These are phyloP conservation scores for Colletotrichum brevisporum DNA, from an alignment of 2,329 filamentous ascomycete species.

Conservation along the genomic window DNA sequence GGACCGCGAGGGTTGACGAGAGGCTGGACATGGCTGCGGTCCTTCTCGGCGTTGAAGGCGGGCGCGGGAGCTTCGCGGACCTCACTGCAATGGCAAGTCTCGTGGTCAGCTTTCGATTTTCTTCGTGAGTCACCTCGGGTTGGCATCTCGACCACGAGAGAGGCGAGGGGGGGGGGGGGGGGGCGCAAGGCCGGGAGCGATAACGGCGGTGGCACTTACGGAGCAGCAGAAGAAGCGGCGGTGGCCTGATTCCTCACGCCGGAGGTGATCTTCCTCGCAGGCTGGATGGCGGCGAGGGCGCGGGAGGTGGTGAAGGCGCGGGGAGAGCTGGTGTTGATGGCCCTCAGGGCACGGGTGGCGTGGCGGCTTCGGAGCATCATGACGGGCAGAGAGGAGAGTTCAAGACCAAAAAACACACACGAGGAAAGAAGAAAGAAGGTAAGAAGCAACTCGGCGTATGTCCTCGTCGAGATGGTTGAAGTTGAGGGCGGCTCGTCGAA, in stretches of 20 bases:
- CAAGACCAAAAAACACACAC: slow-evolving; percentile 19
- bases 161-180: not conserved
- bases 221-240: slow-evolving; percentile 61
- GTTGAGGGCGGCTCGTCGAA: slow-evolving; percentile 37
- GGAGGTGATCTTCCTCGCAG: slow-evolving; percentile 56
- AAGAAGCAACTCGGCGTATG: slow-evolving; percentile 31
- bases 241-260: slow-evolving; percentile 65
- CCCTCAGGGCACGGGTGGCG: slow-evolving; percentile 62
- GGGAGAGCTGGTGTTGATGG: slow-evolving; percentile 53
- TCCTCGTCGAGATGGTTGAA: slow-evolving; percentile 24
- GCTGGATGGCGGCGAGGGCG: slow-evolving; percentile 51
- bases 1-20: slow-evolving; percentile 71
- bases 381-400: slow-evolving; percentile 36
- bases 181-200: not conserved
- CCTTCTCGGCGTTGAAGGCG: slow-evolving; percentile 67
- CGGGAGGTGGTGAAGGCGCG: slow-evolving; percentile 59
- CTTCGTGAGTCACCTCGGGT: slow-evolving; percentile 26
- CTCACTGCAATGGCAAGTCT: slow-evolving; percentile 56
- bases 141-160: not conserved
- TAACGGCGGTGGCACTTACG: slow-evolving; percentile 59
- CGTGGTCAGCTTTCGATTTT: slow-evolving; percentile 43
- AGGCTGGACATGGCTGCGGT: slow-evolving; percentile 76
- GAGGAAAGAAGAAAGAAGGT: slow-evolving; percentile 25
- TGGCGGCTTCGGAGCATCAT: slow-evolving; percentile 66
- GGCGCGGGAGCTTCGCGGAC: slow-evolving; percentile 74